phyloP scores from a whole-genome alignment of 768 basidiomycete genomes.

The Saitozyma sp. region DNA sequence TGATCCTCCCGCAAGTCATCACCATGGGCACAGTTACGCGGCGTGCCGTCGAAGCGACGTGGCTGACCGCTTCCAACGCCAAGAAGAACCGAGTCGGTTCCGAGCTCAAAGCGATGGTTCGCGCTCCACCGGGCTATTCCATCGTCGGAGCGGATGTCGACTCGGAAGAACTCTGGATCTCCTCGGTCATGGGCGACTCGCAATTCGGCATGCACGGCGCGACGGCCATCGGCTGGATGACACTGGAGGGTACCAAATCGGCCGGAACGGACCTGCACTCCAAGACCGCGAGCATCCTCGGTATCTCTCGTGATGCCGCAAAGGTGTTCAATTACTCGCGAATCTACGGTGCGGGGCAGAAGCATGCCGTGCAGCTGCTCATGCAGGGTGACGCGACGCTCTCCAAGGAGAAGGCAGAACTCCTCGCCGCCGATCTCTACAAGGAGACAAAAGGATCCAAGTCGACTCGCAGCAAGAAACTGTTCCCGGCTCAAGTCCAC shows the following conservation, averaged over 20 bases:
- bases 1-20: conserved; percentile 93
- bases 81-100: conserved; percentile 98
- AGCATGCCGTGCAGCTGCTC: conserved; percentile 83
- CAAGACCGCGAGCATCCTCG: conserved; percentile 88
- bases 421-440: conserved; percentile 80
- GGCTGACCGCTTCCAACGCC: conserved; percentile 97
- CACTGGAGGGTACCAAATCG: conserved; percentile 91
- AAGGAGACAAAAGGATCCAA: conserved; percentile 81
- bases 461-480: conserved; percentile 35
- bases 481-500: conserved; percentile 53
- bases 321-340: conserved; percentile 98
- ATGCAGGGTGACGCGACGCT: conserved; percentile 80
- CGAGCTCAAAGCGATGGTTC: conserved; percentile 96
- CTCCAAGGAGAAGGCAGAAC: conserved; percentile 73
- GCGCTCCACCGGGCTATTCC: conserved; percentile 85
- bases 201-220: conserved; percentile 97
- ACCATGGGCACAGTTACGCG: conserved; percentile 99
- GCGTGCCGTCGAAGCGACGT: conserved; percentile 94
- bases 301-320: conserved; percentile 89
- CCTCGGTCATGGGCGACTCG: conserved; percentile 95
- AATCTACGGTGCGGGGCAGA: conserved; percentile 97
- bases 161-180: conserved; percentile 98
- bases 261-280: conserved; percentile 95
- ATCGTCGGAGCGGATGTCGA: conserved; percentile 99
- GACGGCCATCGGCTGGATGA: conserved; percentile 99